Evolutionary conservation across 345 rosid genomes (phyloP).

Genomic region (Rubroshorea leprosula): DNA sequence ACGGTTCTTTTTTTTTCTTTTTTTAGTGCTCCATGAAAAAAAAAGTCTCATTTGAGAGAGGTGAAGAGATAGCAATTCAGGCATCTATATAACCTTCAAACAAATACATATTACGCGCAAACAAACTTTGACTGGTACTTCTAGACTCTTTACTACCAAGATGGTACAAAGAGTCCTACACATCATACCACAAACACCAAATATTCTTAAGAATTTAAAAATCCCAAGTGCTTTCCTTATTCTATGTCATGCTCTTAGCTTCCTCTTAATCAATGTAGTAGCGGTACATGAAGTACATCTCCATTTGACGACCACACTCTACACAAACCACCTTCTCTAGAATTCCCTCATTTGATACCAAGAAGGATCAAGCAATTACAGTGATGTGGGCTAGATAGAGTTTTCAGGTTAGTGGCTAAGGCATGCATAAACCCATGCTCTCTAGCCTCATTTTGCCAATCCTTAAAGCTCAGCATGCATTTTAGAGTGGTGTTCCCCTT

Average conservation of each 20-base stretch:
- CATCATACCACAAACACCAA: too few species aligned
- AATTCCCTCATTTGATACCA: slow-evolving; percentile 43
- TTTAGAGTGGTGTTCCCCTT: slow-evolving; percentile 31
- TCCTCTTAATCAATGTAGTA: slow-evolving; percentile 38
- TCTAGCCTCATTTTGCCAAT: slow-evolving; percentile 27
- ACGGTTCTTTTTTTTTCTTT: too few species aligned
- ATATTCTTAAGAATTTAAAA: too few species aligned
- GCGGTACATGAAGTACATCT: slow-evolving; percentile 59
- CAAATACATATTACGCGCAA: too few species aligned
- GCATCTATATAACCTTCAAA: too few species aligned
- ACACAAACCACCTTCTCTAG: slow-evolving; percentile 55
- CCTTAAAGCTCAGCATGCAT: slow-evolving; percentile 23
- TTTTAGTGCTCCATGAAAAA: too few species aligned
- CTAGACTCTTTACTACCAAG: too few species aligned
- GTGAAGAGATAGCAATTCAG: too few species aligned
- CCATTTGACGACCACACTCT: slow-evolving; percentile 61
- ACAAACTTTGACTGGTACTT: too few species aligned
- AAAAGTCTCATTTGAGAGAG: too few species aligned
- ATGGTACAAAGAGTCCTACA: too few species aligned
- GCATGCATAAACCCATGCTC: slow-evolving; percentile 47
- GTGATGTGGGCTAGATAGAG: slow-evolving; percentile 42
- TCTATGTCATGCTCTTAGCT: neutral
- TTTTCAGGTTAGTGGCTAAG: slow-evolving; percentile 30
- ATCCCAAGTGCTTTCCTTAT: too few species aligned
- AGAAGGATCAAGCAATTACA: slow-evolving; percentile 61